Conservation (phyloP, 2,329 filamentous ascomycete species). For the Verticillium nubilum region DNA sequence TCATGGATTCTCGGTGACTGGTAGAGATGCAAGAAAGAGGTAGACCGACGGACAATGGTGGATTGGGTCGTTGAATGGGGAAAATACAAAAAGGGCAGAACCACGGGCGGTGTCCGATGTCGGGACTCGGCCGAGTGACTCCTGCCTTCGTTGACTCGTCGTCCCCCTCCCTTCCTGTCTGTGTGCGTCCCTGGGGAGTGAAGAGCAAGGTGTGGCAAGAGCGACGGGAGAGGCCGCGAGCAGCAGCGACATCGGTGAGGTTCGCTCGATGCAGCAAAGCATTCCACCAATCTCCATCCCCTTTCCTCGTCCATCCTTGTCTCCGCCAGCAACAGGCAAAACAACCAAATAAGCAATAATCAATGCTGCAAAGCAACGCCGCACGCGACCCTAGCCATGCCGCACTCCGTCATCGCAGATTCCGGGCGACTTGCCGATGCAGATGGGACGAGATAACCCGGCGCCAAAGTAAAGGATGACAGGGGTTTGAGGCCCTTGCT, state of each 20-base stretch:
- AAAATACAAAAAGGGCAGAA: neutral
- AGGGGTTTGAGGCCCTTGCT: neutral
- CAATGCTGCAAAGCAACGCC: neutral
- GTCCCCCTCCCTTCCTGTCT: too few relatives aligned
- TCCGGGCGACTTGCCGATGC: neutral
- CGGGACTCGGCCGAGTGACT: neutral
- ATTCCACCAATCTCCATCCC: neutral
- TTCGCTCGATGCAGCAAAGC: neutral
- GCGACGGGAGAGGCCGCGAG: neutral
- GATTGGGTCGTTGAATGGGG: neutral
- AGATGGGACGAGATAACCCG: neutral
- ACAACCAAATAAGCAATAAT: neutral
- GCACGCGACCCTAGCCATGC: neutral
- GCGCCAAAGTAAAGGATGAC: neutral
- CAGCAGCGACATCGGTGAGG: neutral
- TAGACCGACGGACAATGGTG: too few relatives aligned
- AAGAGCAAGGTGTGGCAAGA: neutral
- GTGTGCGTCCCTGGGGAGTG: neutral
- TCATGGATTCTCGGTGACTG: neutral
- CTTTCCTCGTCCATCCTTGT: neutral
- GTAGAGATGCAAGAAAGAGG: neutral
- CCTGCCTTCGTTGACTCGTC: too few relatives aligned
- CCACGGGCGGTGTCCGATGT: neutral
- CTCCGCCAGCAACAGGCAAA: neutral
- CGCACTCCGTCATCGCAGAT: neutral